Evolutionary conservation across 23 red algal species (phyloP), one percentile per base, ranked within the genome.

Genomic region (Agarophyton chilense): DNA sequence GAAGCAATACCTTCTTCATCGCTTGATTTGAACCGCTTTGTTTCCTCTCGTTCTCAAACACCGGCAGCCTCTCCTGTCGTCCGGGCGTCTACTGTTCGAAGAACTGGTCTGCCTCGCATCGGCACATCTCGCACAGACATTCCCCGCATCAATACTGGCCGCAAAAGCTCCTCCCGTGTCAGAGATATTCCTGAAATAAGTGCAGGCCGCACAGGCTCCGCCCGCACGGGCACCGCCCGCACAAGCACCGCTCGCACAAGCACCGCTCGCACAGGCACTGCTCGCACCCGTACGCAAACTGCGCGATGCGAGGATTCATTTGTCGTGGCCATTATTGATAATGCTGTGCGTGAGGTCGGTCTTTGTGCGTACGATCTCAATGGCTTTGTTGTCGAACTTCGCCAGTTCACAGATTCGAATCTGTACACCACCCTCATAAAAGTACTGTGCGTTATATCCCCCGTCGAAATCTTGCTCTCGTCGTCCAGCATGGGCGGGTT

Each of bases 281-380:
- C 38, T 19, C 86, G 86, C 50, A 81, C 88, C 18, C 58, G 75
- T 10, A 82, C 88, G 33, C 42, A 46, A 40, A 91, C 88, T 71
- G 75, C 76, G 24, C 57, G 60, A 41, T 36, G 34, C 5, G 57
- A 91, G 25, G 88, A 91, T 72, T 17, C 79, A 36, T 93, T 88
- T 47, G 90, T 98, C 21, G 85, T 94, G 19, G 90, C 95, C 17
- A 24, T 98, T 13, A 98, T 98, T 45, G 95, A 98, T 50, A 98
- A 98, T 36, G 24, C 71, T 18, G 81, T 79, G 4, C 65, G 74
- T 39, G 90, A 98, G 71, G 90, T 98, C 22, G 95, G 95, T 64
- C 68, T 94, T 29, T 87, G 90, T 40, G 85, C 86, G 4, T 98
- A 98, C 77, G 81, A 90, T 80, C 43, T 94, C 40, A 78, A 79